Evolutionary conservation across 1,284 basidiomycete species (phyloP).

Genomic region (Fomitopsis betulina): DNA sequence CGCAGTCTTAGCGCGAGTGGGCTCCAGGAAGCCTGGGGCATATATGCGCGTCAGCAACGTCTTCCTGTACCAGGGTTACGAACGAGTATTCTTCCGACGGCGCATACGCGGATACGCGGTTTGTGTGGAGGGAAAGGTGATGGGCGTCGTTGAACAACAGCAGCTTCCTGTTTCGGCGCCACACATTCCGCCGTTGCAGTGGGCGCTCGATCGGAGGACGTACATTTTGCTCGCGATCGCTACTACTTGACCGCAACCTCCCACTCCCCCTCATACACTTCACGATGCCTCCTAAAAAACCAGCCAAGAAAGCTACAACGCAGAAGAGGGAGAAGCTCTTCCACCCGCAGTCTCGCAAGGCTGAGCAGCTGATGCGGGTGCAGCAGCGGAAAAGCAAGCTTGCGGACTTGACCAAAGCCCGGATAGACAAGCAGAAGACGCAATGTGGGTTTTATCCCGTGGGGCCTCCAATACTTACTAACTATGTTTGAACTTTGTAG

Average conservation of each 20-base stretch:
- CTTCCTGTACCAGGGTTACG: too few relatives aligned
- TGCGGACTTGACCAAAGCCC: conserved; percentile 48
- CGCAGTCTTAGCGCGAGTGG: background rate
- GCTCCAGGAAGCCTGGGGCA: background rate
- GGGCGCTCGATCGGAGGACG: background rate
- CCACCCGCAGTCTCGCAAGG: conserved; percentile 79
- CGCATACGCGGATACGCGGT: background rate
- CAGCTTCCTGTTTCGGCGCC: background rate
- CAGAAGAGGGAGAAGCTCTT: conserved; percentile 72
- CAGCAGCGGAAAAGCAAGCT: conserved; percentile 73
- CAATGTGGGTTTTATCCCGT: conserved; percentile 38
- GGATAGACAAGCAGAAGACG: conserved; percentile 49
- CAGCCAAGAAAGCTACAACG: conserved; percentile 16
- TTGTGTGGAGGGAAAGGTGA: background rate
- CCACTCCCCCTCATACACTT: background rate
- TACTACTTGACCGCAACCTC: too few relatives aligned
- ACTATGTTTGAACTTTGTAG: conserved; percentile 30
- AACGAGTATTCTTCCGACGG: background rate
- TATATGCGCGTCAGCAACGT: background rate
- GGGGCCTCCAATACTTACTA: background rate
- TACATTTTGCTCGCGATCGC: background rate
- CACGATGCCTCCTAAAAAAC: conserved; percentile 27
- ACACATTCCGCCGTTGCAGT: background rate
- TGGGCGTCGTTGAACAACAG: background rate
- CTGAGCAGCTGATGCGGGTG: conserved; percentile 71